Evolutionary conservation across 2,329 filamentous ascomycete species (phyloP), one percentile per base, ranked within the genome.

Genomic region (Orbilia brochopaga): DNA sequence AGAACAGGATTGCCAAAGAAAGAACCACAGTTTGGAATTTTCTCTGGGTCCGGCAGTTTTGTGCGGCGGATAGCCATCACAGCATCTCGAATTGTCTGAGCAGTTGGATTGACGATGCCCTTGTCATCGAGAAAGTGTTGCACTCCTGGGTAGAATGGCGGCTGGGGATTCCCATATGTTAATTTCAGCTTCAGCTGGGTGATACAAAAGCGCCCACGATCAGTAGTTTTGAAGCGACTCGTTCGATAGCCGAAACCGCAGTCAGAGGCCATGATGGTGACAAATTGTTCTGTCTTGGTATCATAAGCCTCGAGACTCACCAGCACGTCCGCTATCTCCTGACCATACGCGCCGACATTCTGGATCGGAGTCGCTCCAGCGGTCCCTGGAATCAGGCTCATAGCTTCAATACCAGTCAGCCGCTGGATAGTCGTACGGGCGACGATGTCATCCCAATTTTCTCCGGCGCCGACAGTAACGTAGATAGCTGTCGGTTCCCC

Each of bases 1-100:
- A 58, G 35, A n/a, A 59, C 13, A 13, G 62, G 62, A n/a, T 66
- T 66, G 3, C 54, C 46, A 27, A 66, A 66, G 44, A 66, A 65
- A 1, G 62, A 66, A n/a, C 62, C 62, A 19, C 62, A 66, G 37
- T 66, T 66, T 7, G 62, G 21, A 21, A 59, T 50, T 54, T 44
- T 21, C 8, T 37, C 19, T 44, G 55, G 54, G 40, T 66, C 55
- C 8, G 62, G 62, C 21, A 66, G 32, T 54, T 66, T 66, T 42
- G 46, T 21, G 19, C 54, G 54, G 10, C 62, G 54, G 21, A 57
- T 64, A 5, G 60, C 52, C 3, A 64, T 64, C 40, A 64, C 60
- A 42, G 60, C 40, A 24, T 56, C 19, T 30, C 60, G 54, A 32
- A 64, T 17, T 19, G 8, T 8, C 19, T 57, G 60, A 23, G 60